phyloP scores from a whole-genome alignment of 352 stramenopile genomes.

The Globisporangium carolinianum region DNA sequence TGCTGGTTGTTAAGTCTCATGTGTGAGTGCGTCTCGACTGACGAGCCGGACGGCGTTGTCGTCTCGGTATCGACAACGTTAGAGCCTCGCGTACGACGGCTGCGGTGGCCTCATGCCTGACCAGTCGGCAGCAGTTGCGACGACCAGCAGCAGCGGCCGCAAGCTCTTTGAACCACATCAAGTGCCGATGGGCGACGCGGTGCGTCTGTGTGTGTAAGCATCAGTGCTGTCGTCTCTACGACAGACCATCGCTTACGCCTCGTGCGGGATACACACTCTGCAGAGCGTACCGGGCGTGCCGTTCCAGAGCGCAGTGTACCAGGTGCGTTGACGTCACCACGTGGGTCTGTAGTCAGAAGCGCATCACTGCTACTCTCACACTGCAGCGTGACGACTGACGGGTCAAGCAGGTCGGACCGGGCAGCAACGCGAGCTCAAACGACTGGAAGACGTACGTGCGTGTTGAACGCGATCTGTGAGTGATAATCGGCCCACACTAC shows the following conservation, averaged over 20 bases:
- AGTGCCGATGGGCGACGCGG: constrained; percentile 19
- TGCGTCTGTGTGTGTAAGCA: constrained; percentile 3
- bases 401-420: constrained; percentile 35
- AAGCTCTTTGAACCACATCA: constrained; percentile 57
- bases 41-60: neutral
- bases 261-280: neutral
- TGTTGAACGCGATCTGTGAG: too few species aligned
- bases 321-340: constrained; percentile 17
- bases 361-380: too few species aligned
- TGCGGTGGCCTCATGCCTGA: constrained; percentile 56
- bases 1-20: too few species aligned
- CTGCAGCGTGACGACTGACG: too few species aligned
- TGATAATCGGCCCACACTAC: too few species aligned
- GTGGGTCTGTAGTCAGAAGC: too few species aligned
- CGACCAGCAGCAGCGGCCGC: constrained; percentile 22
- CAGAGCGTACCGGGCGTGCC: constrained; percentile 41
- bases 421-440: constrained; percentile 25
- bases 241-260: neutral
- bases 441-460: constrained; percentile 68
- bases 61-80: neutral
- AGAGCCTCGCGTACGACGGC: constrained; percentile 49
- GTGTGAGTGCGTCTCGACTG: neutral
- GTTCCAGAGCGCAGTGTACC: constrained; percentile 64
- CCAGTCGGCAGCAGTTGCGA: constrained; percentile 5
- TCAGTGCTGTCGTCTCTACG: neutral